These are phyloP conservation scores for Phytopythium ostracodes DNA, from an alignment of 352 stramenopile species.

Conservation along the genomic window DNA sequence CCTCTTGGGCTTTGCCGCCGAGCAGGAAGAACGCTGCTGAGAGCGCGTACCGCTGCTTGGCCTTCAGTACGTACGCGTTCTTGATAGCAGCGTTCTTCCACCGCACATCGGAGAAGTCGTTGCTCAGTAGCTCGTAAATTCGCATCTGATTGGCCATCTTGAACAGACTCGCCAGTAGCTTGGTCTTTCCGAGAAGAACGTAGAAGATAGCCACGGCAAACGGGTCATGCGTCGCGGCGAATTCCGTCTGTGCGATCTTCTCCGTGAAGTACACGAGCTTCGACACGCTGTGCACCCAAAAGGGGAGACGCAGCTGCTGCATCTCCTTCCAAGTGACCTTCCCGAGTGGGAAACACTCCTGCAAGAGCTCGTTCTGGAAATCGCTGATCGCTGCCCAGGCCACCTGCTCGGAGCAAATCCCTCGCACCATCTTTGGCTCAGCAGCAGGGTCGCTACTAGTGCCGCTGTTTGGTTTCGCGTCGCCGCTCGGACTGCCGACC, in stretches of 20 bases:
- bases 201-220: constrained; percentile 87
- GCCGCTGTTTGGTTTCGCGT: constrained; percentile 8
- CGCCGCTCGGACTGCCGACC: not conserved
- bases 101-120: constrained; percentile 77
- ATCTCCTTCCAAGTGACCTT: constrained; percentile 70
- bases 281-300: constrained; percentile 65
- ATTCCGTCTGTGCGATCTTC: constrained; percentile 75
- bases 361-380: constrained; percentile 57
- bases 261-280: constrained; percentile 60
- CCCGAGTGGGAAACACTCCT: constrained; percentile 52
- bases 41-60: constrained; percentile 77
- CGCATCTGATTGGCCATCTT: constrained; percentile 78
- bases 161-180: constrained; percentile 78
- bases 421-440: constrained; percentile 6
- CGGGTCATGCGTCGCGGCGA: constrained; percentile 63
- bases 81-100: constrained; percentile 90
- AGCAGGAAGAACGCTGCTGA: constrained; percentile 84
- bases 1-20: constrained; percentile 71
- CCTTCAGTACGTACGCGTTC: constrained; percentile 87
- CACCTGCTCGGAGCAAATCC: constrained; percentile 79
- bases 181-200: constrained; percentile 80
- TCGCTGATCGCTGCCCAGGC: constrained; percentile 67
- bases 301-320: constrained; percentile 57
- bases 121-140: constrained; percentile 72
- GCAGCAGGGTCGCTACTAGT: not conserved